Conservation (phyloP, 129 eudicot genomes). For the Arctium minus region DNA sequence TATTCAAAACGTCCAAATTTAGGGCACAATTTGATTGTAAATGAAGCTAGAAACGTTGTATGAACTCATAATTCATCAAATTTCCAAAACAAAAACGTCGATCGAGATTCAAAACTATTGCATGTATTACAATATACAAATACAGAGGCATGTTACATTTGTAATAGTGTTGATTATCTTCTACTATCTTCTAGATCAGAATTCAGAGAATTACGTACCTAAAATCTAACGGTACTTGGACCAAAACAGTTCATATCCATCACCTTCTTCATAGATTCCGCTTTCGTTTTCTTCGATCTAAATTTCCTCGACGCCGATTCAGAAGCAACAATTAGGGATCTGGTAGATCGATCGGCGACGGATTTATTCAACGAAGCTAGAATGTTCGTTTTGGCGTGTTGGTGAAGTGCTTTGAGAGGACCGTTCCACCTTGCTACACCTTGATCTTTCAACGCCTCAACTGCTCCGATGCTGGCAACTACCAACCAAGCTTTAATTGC, state of each 20-base stretch:
- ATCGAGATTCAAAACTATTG: conserved; percentile 8
- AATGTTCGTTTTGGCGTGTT: conserved; percentile 38
- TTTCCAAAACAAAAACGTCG: neutral
- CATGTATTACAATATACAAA: conserved; percentile 12
- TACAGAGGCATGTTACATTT: conserved; percentile 12
- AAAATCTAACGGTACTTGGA: conserved; percentile 60
- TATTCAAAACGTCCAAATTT: neutral
- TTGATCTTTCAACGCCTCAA: conserved; percentile 75
- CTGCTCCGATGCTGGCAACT: conserved; percentile 61
- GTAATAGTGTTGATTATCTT: neutral
- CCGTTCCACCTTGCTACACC: conserved; percentile 60
- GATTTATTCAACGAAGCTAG: conserved; percentile 24
- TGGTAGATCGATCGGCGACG: conserved; percentile 11
- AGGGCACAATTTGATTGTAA: neutral
- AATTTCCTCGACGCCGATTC: conserved; percentile 5
- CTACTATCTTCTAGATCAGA: neutral
- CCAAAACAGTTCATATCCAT: conserved; percentile 62
- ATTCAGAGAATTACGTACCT: neutral
- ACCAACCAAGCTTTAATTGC: conserved; percentile 56
- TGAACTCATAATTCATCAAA: neutral
- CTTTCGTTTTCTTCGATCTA: conserved; percentile 31
- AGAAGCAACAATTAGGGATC: conserved; percentile 7
- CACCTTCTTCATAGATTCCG: conserved; percentile 38
- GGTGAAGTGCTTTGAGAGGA: conserved; percentile 37
- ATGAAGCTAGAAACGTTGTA: neutral